These are phyloP conservation scores for Pyrenophora seminiperda DNA, from an alignment of 2,329 filamentous ascomycete genomes.

Conservation along the genomic window DNA sequence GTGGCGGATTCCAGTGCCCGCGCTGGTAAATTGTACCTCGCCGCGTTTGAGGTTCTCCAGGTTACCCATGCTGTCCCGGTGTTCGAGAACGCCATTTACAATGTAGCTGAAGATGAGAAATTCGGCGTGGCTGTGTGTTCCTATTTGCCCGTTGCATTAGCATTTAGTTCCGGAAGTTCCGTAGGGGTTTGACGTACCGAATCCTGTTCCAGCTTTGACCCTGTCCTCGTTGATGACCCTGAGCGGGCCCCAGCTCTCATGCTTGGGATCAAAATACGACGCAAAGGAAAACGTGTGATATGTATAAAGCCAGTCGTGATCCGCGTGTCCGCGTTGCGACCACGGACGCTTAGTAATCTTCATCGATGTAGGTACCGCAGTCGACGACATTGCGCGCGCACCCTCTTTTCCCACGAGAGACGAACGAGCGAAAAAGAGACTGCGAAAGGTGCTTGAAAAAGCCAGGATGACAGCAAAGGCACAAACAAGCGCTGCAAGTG, in stretches of 20 bases:
- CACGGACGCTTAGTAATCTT: conserved; percentile 78
- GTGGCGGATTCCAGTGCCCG: conserved; percentile 80
- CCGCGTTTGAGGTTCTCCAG: conserved; percentile 73
- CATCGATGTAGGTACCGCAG: conserved; percentile 37
- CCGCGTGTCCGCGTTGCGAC: conserved; percentile 71
- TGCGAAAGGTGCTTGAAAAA: conserved; percentile 49
- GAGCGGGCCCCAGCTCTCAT: conserved; percentile 73
- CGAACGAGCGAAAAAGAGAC: conserved; percentile 30
- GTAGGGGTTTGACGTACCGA: conserved; percentile 53
- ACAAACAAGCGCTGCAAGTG: conserved; percentile 37
- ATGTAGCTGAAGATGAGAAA: conserved; percentile 92
- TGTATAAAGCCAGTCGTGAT: conserved; percentile 87
- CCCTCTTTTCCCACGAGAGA: conserved; percentile 40
- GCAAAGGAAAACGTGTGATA: conserved; percentile 89
- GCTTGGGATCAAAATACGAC: conserved; percentile 68
- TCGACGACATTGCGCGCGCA: conserved; percentile 50
- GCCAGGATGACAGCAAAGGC: conserved; percentile 54
- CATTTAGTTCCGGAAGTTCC: neutral
- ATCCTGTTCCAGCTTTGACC: conserved; percentile 73
- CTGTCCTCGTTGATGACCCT: conserved; percentile 90
- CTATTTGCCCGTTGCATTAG: neutral
- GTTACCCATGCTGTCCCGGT: conserved; percentile 81
- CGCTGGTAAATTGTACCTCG: conserved; percentile 88
- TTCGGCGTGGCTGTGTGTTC: conserved; percentile 82
- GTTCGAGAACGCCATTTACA: conserved; percentile 82